Evolutionary conservation across 805 yeast species (phyloP).

Genomic region (Cyberlindnera mrakii): DNA sequence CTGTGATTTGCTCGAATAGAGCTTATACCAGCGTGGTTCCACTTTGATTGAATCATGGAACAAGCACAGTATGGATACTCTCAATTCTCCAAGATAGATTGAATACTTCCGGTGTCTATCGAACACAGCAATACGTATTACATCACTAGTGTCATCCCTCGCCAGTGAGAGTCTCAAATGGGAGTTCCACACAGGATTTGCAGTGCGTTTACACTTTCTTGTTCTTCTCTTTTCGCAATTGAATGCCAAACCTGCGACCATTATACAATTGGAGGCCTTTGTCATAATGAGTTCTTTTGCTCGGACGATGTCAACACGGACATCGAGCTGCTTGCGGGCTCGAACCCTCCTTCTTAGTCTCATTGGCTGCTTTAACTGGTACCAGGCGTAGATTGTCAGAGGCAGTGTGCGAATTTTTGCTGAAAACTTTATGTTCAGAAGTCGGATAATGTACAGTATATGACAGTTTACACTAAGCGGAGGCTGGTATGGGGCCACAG

Average conservation of each 20-base stretch:
- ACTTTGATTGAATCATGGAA: constrained; percentile 13
- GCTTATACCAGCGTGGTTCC: constrained; percentile 37
- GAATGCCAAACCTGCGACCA: constrained; percentile 22
- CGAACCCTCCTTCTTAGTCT: constrained; percentile 6
- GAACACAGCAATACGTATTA: constrained; percentile 19
- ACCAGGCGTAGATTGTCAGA: too few relatives aligned
- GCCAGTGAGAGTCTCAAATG: constrained; percentile 12
- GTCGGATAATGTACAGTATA: too few relatives aligned
- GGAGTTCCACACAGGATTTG: constrained; percentile 21
- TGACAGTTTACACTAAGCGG: too few relatives aligned
- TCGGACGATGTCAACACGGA: constrained; percentile 15
- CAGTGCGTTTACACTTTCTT: constrained; percentile 16
- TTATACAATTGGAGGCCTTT: constrained; percentile 7
- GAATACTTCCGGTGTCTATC: constrained; percentile 23
- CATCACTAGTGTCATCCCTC: constrained; percentile 5
- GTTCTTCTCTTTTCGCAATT: constrained; percentile 19
- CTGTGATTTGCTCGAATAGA: constrained; percentile 34
- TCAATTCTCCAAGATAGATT: constrained; percentile 23
- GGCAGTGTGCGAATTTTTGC: too few relatives aligned
- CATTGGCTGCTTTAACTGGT: constrained; percentile 2
- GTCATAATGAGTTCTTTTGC: constrained; percentile 20
- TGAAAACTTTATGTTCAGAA: too few relatives aligned
- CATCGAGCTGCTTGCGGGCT: constrained; percentile 9
- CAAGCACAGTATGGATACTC: constrained; percentile 18
- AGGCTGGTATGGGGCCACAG: too few relatives aligned